A percentile compares a stretch with the other conserved stretches of the same genome.
phyloP scores from a whole-genome alignment of 2,329 filamentous ascomycete species.

The Talaromyces sp. region DNA sequence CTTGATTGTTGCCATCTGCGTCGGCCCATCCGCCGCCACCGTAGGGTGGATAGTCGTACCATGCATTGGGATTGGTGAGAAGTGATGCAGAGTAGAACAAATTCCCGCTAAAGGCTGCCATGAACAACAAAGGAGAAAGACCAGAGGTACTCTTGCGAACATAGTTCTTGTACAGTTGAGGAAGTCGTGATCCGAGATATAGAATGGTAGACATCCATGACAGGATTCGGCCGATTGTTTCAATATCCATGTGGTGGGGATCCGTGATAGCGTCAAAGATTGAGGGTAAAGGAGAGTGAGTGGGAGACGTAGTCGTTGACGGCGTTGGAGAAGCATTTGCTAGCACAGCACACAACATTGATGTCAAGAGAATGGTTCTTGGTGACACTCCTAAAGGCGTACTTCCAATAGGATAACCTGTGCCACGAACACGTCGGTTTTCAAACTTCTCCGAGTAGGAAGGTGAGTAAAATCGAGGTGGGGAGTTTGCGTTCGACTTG shows the following conservation, averaged over 20 bases:
- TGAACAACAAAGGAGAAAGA: slow-evolving; percentile 58
- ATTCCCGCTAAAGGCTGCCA: slow-evolving; percentile 63
- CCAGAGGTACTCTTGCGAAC: slow-evolving; percentile 58
- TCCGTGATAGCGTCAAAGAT: background rate
- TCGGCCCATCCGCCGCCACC: slow-evolving; percentile 58
- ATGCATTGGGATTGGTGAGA: slow-evolving; percentile 59
- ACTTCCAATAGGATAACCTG: slow-evolving; percentile 19
- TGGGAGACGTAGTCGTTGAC: slow-evolving; percentile 15
- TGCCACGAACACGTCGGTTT: slow-evolving; percentile 31
- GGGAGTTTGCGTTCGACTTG: slow-evolving; percentile 21
- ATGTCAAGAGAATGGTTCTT: slow-evolving; percentile 41
- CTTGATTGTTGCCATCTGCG: slow-evolving; percentile 48
- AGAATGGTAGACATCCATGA: slow-evolving; percentile 54
- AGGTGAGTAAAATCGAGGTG: slow-evolving; percentile 20
- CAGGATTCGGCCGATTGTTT: slow-evolving; percentile 47
- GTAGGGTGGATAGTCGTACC: slow-evolving; percentile 53
- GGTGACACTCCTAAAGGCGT: slow-evolving; percentile 33
- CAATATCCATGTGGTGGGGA: slow-evolving; percentile 30
- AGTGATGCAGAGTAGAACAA: slow-evolving; percentile 61
- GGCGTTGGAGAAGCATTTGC: slow-evolving; percentile 38
- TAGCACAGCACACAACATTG: slow-evolving; percentile 41
- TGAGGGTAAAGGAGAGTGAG: slow-evolving; percentile 14
- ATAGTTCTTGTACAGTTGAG: slow-evolving; percentile 63
- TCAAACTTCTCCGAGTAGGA: slow-evolving; percentile 31
- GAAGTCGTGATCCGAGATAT: slow-evolving; percentile 56